Conservation (phyloP, 2,329 filamentous ascomycete species). For the Talaromyces sp. region DNA sequence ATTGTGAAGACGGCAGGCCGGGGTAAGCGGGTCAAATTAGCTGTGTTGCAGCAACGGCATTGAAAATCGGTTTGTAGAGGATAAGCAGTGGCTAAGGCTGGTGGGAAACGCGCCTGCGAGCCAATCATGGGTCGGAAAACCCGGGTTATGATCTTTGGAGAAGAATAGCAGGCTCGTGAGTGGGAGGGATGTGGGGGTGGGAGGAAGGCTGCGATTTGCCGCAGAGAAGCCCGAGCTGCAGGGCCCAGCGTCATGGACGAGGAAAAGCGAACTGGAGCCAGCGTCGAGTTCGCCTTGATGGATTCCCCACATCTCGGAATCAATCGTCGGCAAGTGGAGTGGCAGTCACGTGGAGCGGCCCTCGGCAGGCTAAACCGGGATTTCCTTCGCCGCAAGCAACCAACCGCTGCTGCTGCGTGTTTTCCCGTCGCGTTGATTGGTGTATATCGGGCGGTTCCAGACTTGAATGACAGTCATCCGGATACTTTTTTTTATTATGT, state of each 20-base stretch:
- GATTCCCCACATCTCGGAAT: constrained; percentile 23
- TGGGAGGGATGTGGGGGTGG: constrained; percentile 15
- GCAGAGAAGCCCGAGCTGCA: constrained; percentile 28
- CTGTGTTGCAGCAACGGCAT: constrained; percentile 34
- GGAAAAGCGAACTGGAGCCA: neutral
- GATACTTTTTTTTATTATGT: no score
- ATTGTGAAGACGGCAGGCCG: constrained; percentile 12
- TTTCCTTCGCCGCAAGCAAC: constrained; percentile 5
- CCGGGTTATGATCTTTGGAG: neutral
- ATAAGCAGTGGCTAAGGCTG: constrained; percentile 14
- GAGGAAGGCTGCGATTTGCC: constrained; percentile 20
- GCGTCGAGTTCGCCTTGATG: neutral
- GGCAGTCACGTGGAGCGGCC: constrained; percentile 17
- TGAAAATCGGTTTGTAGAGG: constrained; percentile 37
- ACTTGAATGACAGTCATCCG: no score
- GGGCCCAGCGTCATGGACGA: constrained; percentile 8
- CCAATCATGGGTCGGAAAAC: neutral
- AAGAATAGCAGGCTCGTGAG: neutral
- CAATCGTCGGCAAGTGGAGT: constrained; percentile 35
- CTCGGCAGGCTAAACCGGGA: constrained; percentile 24
- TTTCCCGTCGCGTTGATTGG: neutral
- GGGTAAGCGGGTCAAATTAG: constrained; percentile 20
- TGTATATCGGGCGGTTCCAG: neutral
- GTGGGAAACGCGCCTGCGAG: constrained; percentile 11
- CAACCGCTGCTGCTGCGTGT: neutral